phyloP scores from a whole-genome alignment of 345 rosid genomes.

The Corchorus capsularis region DNA sequence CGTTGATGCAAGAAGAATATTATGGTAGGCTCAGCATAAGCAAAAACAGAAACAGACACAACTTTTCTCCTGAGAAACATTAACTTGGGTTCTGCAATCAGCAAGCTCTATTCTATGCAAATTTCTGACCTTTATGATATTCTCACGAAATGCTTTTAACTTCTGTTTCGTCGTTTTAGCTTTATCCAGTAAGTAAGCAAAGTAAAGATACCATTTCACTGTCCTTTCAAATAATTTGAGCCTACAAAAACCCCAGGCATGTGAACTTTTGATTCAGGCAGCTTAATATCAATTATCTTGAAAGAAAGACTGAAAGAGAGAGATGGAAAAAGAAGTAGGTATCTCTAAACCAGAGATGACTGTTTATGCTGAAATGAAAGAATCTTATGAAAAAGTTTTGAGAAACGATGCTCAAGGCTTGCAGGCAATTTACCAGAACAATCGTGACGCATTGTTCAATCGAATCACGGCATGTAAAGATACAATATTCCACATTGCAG shows the following conservation, averaged over 20 bases:
- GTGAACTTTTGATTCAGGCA: background rate
- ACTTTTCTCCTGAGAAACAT: background rate
- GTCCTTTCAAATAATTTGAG: background rate
- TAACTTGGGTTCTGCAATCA: background rate
- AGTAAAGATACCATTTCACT: background rate
- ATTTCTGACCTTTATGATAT: background rate
- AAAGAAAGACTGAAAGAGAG: background rate
- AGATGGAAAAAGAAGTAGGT: background rate
- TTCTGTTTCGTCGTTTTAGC: background rate
- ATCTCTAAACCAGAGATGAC: background rate
- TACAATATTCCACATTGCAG: conserved; percentile 23
- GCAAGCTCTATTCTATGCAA: background rate
- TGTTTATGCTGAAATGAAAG: background rate
- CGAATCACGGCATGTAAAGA: background rate
- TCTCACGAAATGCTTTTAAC: conserved; percentile 1
- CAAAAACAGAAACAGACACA: too few species aligned
- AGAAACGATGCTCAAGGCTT: background rate
- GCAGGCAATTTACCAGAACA: background rate
- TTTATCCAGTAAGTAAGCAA: conserved; percentile 15
- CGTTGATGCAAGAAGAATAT: too few species aligned
- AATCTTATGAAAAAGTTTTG: background rate
- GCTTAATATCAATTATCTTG: background rate
- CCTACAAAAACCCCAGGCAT: background rate
- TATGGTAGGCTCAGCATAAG: too few species aligned
- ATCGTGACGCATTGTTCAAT: background rate